Base-by-base conservation (phyloP, 1,284 basidiomycete species). In the Rhodotorula sp. region DNA sequence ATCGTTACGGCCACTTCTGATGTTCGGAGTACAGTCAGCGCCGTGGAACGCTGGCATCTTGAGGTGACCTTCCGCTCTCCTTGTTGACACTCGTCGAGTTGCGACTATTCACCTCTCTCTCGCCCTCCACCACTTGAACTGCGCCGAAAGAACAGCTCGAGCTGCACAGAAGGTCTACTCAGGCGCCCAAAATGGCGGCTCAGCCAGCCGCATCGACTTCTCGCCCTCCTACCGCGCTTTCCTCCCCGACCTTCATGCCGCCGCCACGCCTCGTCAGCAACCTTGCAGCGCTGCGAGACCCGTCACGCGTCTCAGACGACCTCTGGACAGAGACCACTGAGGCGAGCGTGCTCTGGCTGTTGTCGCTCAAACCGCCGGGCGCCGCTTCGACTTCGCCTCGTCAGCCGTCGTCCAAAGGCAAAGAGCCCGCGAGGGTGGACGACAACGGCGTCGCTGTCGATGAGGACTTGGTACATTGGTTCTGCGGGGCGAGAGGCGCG, bases 311-410 rank as follows among this genome's bases (percentile, higher is more conserved):
- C 5, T 62, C 66, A 1, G 73, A 72, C 50, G 68, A 68, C 3
- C 56, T 63, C 24, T 72, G 71, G 65, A 54, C 56, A 20, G 73
- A 74, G 11, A 48, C 66, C 4, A 74, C 73, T n/a, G 68, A 72
- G 37, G n/a, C 59, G 48, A 40, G 59, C 4, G 62, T 72, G 58
- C 62, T 64, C 11, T 74, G 71, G 66, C 62, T 70, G 34, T 65
- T 74, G 34, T 66, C 70, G n/a, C 62, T 65, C 30, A 30, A 34
- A 3, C 40, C 68, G 13, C n/a, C 44, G 10, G 24, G 34, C 28
- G 24, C 16, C 48, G 9, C 58, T 6, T 30, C 64, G 16, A 13
- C 55, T 44, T 11, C 16, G n/a, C 30, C 18, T 22, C 52, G 13
- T 47, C 59, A 16, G 7, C 28, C 44, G 11, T 53, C 48, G 2